Percentiles rank a stretch among this genome's conserved stretches.
Evolutionary conservation across 2,329 filamentous ascomycete genomes (phyloP).

Genomic region (Botryotinia narcissicola): DNA sequence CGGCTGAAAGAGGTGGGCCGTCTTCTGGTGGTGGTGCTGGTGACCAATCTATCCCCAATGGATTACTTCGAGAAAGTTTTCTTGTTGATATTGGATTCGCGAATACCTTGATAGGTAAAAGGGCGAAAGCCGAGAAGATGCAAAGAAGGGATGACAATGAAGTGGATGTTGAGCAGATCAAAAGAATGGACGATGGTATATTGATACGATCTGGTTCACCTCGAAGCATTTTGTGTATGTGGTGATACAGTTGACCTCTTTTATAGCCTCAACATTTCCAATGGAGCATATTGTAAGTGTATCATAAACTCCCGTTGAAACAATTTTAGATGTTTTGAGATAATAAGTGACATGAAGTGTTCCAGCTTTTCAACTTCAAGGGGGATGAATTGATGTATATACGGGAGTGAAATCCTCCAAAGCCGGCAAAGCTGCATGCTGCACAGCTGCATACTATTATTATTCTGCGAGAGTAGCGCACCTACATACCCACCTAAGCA

Average conservation of each 20-base stretch:
- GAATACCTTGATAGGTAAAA: not conserved
- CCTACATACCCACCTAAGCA: not conserved
- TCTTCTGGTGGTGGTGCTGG: constrained; percentile 59
- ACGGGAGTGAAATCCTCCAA: constrained; percentile 3
- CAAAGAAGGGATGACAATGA: not conserved
- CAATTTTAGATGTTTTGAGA: not conserved
- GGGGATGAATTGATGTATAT: constrained; percentile 15
- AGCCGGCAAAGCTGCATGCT: constrained; percentile 11
- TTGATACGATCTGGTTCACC: not conserved
- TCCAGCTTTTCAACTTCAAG: constrained; percentile 7
- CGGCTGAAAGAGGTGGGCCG: constrained; percentile 57
- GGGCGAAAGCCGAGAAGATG: not conserved
- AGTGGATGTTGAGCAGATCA: not conserved
- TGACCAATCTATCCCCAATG: constrained; percentile 47
- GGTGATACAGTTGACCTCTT: constrained; percentile 11
- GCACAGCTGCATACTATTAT: not conserved
- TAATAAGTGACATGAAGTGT: constrained; percentile 9
- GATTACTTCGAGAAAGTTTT: constrained; percentile 8
- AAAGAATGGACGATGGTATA: constrained; percentile 1
- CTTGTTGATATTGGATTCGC: not conserved
- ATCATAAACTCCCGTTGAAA: constrained; percentile 7
- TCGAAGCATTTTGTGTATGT: constrained; percentile 20
- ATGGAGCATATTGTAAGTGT: not conserved
- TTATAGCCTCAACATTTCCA: constrained; percentile 11
- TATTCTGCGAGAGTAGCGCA: not conserved